A percentile compares a stretch with the other conserved stretches of the same genome.
Conservation (phyloP, 2,329 filamentous ascomycete genomes). For the Apiospora arundinis region DNA sequence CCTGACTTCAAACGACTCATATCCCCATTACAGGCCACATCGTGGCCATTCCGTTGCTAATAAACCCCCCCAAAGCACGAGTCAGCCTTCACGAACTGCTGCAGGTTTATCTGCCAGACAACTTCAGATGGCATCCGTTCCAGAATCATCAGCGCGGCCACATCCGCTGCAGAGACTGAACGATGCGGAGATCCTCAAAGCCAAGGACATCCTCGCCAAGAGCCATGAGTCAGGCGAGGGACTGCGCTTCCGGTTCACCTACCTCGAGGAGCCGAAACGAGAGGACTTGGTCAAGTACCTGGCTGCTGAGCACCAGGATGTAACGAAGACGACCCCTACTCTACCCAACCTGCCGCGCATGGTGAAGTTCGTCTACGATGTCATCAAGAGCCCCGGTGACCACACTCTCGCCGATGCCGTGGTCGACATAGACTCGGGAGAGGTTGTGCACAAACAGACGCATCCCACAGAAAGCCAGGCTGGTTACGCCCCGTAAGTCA, state of each 20-base stretch:
- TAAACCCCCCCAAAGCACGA: background rate
- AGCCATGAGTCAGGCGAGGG: constrained; percentile 31
- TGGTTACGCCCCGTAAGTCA: constrained; percentile 42
- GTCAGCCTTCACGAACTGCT: background rate
- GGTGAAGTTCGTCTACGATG: constrained; percentile 53
- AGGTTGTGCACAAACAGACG: constrained; percentile 36
- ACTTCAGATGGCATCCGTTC: background rate
- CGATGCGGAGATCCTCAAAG: constrained; percentile 34
- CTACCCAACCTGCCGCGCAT: constrained; percentile 43
- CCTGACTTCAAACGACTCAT: background rate
- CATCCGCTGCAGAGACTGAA: constrained; percentile 40
- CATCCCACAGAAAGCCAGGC: constrained; percentile 43
- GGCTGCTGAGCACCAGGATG: constrained; percentile 35
- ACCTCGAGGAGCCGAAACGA: constrained; percentile 38
- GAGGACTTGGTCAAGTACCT: constrained; percentile 36
- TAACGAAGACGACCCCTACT: background rate
- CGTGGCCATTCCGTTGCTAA: background rate
- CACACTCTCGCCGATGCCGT: constrained; percentile 45
- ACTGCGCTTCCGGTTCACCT: constrained; percentile 36
- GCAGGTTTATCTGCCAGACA: background rate
- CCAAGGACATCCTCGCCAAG: constrained; percentile 35
- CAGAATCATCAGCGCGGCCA: constrained; percentile 23
- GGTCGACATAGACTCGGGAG: constrained; percentile 44
- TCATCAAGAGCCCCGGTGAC: constrained; percentile 39
- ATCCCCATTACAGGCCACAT: background rate